Evolutionary conservation across 1,284 basidiomycete species (phyloP).

Genomic region (Takashimella tepidaria): DNA sequence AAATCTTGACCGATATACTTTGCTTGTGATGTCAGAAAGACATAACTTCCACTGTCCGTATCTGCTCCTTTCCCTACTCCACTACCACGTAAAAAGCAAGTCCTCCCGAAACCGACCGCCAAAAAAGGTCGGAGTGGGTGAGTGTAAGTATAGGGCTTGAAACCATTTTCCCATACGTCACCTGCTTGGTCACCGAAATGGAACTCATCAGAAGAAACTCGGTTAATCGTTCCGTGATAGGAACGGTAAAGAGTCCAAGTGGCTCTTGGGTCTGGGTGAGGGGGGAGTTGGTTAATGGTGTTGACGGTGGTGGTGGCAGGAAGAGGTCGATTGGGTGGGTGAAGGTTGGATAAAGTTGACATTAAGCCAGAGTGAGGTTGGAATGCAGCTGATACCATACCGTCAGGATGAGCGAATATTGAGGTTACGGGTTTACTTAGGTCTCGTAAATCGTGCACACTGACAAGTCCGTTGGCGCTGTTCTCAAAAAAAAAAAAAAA

Average conservation of each 20-base stretch:
- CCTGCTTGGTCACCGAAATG: constrained; percentile 11
- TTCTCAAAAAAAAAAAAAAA: too few species aligned
- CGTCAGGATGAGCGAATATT: constrained; percentile 21
- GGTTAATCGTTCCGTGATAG: constrained; percentile 3
- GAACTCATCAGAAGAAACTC: constrained; percentile 18
- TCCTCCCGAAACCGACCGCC: constrained; percentile 25
- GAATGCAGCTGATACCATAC: constrained; percentile 23
- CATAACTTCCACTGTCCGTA: constrained; percentile 36
- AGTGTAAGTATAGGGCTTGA: constrained; percentile 26
- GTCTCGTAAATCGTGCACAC: constrained; percentile 28
- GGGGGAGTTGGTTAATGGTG: background rate
- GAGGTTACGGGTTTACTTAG: constrained; percentile 12
- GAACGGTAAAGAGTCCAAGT: constrained; percentile 24
- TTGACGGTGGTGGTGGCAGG: background rate
- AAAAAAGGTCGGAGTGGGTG: constrained; percentile 33
- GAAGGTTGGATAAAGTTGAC: constrained; percentile 22
- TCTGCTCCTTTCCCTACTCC: constrained; percentile 31
- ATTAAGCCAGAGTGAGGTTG: constrained; percentile 36
- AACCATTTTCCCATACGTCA: constrained; percentile 5
- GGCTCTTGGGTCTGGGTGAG: constrained; percentile 5
- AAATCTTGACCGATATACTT: constrained; percentile 1
- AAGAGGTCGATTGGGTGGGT: background rate
- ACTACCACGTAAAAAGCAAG: constrained; percentile 21
- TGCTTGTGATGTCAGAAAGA: constrained; percentile 25
- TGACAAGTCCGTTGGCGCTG: constrained; percentile 29